These are phyloP conservation scores for Saccharata proteae DNA, from an alignment of 2,329 filamentous ascomycete species.

Conservation along the genomic window DNA sequence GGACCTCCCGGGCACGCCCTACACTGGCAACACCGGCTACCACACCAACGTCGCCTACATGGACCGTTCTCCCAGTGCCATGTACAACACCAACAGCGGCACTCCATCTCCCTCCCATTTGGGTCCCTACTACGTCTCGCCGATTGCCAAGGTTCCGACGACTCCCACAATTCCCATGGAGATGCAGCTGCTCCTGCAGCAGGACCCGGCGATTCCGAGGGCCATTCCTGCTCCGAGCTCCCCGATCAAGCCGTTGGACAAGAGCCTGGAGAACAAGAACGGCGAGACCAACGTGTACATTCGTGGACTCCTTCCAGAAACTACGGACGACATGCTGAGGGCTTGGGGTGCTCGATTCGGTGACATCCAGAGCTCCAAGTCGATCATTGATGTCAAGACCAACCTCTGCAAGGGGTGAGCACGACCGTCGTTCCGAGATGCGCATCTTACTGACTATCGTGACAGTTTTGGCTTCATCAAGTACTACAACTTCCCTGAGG, in stretches of 20 bases:
- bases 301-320: constrained; percentile 86
- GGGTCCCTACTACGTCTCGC: constrained; percentile 29
- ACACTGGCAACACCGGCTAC: constrained; percentile 19
- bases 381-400: constrained; percentile 90
- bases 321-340: constrained; percentile 79
- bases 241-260: constrained; percentile 78
- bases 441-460: too few relatives aligned
- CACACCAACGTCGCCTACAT: constrained; percentile 34
- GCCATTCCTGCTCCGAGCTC: constrained; percentile 85
- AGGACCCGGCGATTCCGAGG: constrained; percentile 71
- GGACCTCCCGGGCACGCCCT: constrained; percentile 38
- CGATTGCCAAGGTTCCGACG: constrained; percentile 23
- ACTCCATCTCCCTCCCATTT: constrained; percentile 39
- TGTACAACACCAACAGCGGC: constrained; percentile 35
- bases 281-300: constrained; percentile 98
- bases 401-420: constrained; percentile 98
- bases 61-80: constrained; percentile 37
- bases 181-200: constrained; percentile 37
- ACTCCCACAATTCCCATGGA: constrained; percentile 31
- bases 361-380: constrained; percentile 91
- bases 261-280: constrained; percentile 86
- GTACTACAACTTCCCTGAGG: constrained; percentile 75
- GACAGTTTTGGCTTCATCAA: constrained; percentile 92
- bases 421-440: too few relatives aligned
- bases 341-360: constrained; percentile 80